Evolutionary conservation across 1,284 basidiomycete genomes (phyloP), one percentile per base, ranked within the genome.

Genomic region (Trametes polyzona): DNA sequence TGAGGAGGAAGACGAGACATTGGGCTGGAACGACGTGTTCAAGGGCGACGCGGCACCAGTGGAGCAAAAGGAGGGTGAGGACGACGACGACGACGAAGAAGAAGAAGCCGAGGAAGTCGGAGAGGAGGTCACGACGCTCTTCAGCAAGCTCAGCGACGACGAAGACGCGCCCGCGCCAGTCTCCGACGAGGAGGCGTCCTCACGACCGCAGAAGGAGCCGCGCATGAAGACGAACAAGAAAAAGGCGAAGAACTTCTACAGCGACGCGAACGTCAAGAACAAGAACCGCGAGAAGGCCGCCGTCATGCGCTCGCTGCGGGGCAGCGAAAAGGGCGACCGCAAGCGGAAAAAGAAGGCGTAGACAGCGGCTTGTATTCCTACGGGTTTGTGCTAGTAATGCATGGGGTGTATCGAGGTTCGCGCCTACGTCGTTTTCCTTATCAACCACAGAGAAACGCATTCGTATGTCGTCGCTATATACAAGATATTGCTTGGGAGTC

Each of bases 221-320:
- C 88, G 95, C 21, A 91, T 95, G 91, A 96, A 84, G 64, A 96
- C 95, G 2, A 93, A 88, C 78, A 97, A 96, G 90, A 89, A 87
- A 78, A 96, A 94, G 76, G 86, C 93, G 16, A 83, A 83, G 57
- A 98, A 98, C 78, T 99, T 95, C 80, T 98, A 94, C 77, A 87
- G 89, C 7, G 81, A 71, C 44, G 83, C 90, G 2, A 95, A 95
- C 67, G 93, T 95, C 69, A 95, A 96, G 79, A 95, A 95, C 76
- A 92, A 90, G 71, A 95, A 84, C 61, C 83, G 89, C 35, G 73
- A 75, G 47, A 88, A 87, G 66, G 79, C 82, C 16, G 78, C 81
- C 17, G 65, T 87, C 47, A 74, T 88, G 73, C 83, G 67, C 62
- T 63, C 68, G 41, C 52, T 72, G 27, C 68, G 62, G 35, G 59